Conservation (phyloP, 768 basidiomycete species). For the Russula sp. region DNA sequence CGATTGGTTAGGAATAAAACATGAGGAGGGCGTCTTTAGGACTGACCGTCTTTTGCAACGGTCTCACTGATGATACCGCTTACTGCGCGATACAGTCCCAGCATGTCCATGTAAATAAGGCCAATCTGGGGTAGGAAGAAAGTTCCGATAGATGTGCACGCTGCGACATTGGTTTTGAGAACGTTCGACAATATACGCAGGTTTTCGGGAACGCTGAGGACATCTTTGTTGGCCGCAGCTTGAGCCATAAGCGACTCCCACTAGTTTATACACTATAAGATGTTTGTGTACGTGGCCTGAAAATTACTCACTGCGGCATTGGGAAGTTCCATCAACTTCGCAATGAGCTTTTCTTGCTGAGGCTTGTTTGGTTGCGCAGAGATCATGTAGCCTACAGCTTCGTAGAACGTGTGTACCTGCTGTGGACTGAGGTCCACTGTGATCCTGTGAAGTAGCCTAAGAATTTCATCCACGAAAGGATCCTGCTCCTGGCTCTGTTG, state of each 20-base stretch:
- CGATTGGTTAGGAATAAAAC: constrained; percentile 10
- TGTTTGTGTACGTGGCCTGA: background rate
- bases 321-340: constrained; percentile 93
- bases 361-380: constrained; percentile 97
- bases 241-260: constrained; percentile 98
- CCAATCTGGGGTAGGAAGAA: constrained; percentile 98
- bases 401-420: constrained; percentile 98
- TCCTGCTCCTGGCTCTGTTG: constrained; percentile 95
- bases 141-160: constrained; percentile 92
- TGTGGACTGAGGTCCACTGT: constrained; percentile 91
- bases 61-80: constrained; percentile 94
- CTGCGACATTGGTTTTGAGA: constrained; percentile 96
- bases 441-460: constrained; percentile 85
- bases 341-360: constrained; percentile 90
- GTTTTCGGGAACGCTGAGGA: constrained; percentile 84
- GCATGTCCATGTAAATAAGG: constrained; percentile 94
- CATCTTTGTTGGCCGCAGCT: constrained; percentile 87
- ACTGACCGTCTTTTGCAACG: constrained; percentile 72
- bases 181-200: constrained; percentile 97
- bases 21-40: background rate
- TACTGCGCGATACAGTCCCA: constrained; percentile 95
- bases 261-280: constrained; percentile 33
- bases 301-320: constrained; percentile 66
- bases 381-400: constrained; percentile 99
- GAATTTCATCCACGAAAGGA: constrained; percentile 96